Conservation (phyloP, 306 rosid species). For the Biancaea sappan region DNA sequence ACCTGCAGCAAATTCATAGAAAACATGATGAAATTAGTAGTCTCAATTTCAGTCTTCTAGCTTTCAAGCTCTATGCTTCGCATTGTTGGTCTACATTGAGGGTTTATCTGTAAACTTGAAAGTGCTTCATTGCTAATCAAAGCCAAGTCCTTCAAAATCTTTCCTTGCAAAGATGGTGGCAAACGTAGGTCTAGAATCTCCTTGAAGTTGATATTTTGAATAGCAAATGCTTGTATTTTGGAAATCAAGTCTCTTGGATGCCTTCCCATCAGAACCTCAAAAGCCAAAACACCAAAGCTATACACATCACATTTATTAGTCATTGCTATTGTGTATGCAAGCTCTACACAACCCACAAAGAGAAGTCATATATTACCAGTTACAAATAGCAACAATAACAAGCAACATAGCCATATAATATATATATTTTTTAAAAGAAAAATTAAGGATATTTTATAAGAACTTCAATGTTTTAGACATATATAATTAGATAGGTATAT, state of each 20-base stretch:
- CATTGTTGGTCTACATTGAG: not conserved
- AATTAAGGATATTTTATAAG: too few relatives aligned
- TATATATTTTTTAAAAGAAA: too few relatives aligned
- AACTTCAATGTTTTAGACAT: too few relatives aligned
- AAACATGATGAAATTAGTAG: too few relatives aligned
- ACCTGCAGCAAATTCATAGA: too few relatives aligned
- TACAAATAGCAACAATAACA: not conserved
- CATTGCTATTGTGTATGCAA: not conserved
- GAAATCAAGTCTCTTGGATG: not conserved
- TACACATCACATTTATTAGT: not conserved
- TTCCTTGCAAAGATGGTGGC: not conserved
- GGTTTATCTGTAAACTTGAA: not conserved
- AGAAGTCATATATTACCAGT: too few relatives aligned
- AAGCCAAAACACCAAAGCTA: conserved; percentile 1
- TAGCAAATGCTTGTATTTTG: too few relatives aligned
- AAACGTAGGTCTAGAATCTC: not conserved
- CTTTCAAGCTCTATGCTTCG: not conserved
- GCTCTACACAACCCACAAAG: not conserved
- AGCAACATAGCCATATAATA: too few relatives aligned
- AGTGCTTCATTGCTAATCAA: not conserved
- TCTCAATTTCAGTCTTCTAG: not conserved
- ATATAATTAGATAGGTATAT: too few relatives aligned
- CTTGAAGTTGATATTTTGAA: not conserved
- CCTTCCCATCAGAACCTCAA: not conserved
- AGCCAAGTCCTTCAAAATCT: not conserved